Percentiles rank a stretch among this genome's conserved stretches.
These are phyloP conservation scores for Melaleuca quinquenervia DNA, from an alignment of 345 rosid species.

Conservation along the genomic window DNA sequence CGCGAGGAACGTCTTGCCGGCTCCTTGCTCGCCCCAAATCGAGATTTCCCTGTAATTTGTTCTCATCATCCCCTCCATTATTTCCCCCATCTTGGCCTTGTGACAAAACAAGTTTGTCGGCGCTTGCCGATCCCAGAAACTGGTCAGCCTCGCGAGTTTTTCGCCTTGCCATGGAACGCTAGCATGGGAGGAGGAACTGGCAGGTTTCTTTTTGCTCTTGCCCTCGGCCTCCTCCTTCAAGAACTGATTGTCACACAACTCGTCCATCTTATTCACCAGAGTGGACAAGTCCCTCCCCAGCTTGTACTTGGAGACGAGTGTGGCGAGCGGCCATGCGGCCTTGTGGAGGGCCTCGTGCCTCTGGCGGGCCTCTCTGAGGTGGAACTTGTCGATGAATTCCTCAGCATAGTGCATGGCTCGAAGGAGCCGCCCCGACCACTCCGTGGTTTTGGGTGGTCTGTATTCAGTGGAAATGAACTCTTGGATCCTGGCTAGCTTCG, in stretches of 20 bases:
- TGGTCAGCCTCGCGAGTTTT: not conserved
- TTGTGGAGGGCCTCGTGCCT: not conserved
- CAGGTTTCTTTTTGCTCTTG: not conserved
- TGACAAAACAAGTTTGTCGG: rapidly evolving
- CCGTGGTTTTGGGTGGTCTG: too few relatives aligned
- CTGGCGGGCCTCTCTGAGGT: not conserved
- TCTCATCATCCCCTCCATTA: not conserved
- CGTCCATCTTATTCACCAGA: not conserved
- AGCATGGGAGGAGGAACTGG: not conserved
- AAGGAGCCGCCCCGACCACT: too few relatives aligned
- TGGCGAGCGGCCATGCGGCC: not conserved
- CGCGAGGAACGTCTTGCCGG: slow-evolving; percentile 10
- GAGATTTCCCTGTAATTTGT: too few relatives aligned
- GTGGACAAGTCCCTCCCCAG: not conserved
- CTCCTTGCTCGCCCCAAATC: slow-evolving; percentile 5
- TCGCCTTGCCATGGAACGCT: not conserved
- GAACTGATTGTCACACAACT: not conserved
- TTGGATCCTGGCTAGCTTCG: too few relatives aligned
- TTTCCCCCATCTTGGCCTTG: rapidly evolving
- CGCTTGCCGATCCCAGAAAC: not conserved
- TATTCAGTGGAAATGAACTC: too few relatives aligned
- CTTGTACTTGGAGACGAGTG: not conserved
- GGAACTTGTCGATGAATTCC: not conserved
- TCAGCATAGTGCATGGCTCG: not conserved
- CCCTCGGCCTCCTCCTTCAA: not conserved